Conservation (phyloP, 768 basidiomycete species). For the Rubroboletus satanas region DNA sequence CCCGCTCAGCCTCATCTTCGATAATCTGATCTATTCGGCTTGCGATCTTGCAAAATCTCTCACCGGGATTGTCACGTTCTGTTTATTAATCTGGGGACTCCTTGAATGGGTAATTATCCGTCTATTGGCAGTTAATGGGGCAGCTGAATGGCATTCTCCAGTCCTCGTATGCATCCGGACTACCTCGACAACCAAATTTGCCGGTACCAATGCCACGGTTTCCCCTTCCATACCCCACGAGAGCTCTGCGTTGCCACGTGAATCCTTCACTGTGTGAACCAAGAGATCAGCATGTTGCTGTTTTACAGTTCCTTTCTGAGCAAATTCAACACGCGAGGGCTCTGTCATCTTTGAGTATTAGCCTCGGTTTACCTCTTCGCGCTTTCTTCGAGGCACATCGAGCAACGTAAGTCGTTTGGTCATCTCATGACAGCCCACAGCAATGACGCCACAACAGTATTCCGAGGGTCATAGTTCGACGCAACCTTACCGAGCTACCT, state of each 20-base stretch:
- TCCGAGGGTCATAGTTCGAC: neutral
- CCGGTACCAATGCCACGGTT: conserved; percentile 2
- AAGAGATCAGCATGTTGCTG: conserved; percentile 14
- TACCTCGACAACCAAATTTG: neutral
- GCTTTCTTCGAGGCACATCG: conserved; percentile 21
- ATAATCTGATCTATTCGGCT: conserved; percentile 1
- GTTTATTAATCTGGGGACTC: conserved; percentile 19
- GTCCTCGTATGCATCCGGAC: conserved; percentile 13
- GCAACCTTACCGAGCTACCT: neutral
- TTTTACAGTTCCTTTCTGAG: conserved; percentile 26
- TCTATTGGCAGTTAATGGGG: neutral
- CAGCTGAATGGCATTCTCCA: conserved; percentile 10
- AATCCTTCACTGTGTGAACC: conserved; percentile 8
- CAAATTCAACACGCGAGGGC: conserved; percentile 29
- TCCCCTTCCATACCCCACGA: conserved; percentile 8
- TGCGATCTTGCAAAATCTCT: conserved; percentile 15
- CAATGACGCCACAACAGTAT: conserved; percentile 7
- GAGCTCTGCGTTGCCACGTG: conserved; percentile 2
- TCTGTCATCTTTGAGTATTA: conserved; percentile 19
- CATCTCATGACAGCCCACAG: neutral
- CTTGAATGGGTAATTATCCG: conserved; percentile 21
- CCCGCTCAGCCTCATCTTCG: neutral
- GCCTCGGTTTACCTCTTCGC: conserved; percentile 20
- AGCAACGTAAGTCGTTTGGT: conserved; percentile 12
- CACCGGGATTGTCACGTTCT: conserved; percentile 15